phyloP scores from a whole-genome alignment of 73 alveolate genomes.

The Vitrella brassicaformis region DNA sequence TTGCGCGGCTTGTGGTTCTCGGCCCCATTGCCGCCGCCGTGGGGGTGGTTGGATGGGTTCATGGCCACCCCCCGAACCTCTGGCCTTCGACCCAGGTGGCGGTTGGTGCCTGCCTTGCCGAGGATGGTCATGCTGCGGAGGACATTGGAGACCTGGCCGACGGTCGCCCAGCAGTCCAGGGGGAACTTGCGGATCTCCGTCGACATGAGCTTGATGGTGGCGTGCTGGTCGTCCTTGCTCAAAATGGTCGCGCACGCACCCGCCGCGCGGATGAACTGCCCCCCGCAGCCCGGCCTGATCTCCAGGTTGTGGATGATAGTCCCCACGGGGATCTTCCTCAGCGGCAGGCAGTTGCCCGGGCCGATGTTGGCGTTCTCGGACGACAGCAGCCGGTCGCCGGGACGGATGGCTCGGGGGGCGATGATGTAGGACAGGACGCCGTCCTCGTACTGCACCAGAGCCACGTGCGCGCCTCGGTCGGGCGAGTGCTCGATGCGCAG shows the following conservation, averaged over 20 bases:
- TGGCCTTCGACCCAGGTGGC: slow-evolving; percentile 4
- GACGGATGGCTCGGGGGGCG: slow-evolving; percentile 32
- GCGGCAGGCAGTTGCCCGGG: slow-evolving; percentile 29
- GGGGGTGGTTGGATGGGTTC: slow-evolving; percentile 34
- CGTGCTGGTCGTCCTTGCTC: slow-evolving; percentile 8
- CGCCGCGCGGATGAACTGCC: slow-evolving; percentile 31
- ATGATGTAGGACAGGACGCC: slow-evolving; percentile 35
- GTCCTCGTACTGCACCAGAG: slow-evolving; percentile 17
- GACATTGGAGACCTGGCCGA: neutral
- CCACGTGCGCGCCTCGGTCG: slow-evolving; percentile 23
- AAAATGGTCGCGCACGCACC: slow-evolving; percentile 27
- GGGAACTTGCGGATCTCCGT: slow-evolving; percentile 37
- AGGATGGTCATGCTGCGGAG: neutral
- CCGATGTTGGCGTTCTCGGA: slow-evolving; percentile 27
- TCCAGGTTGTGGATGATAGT: slow-evolving; percentile 37
- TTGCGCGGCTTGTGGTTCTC: slow-evolving; percentile 13
- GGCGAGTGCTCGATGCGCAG: slow-evolving; percentile 36
- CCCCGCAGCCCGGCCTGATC: slow-evolving; percentile 17
- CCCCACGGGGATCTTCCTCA: slow-evolving; percentile 14
- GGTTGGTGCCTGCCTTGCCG: neutral
- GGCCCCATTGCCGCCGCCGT: slow-evolving; percentile 36
- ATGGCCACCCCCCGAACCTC: slow-evolving; percentile 27
- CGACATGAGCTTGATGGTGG: slow-evolving; percentile 34
- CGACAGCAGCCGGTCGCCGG: slow-evolving; percentile 18
- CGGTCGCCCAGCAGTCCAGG: slow-evolving; percentile 1